Evolutionary conservation across 2,329 filamentous ascomycete species (phyloP).

Genomic region (Harringtonia lauricola): DNA sequence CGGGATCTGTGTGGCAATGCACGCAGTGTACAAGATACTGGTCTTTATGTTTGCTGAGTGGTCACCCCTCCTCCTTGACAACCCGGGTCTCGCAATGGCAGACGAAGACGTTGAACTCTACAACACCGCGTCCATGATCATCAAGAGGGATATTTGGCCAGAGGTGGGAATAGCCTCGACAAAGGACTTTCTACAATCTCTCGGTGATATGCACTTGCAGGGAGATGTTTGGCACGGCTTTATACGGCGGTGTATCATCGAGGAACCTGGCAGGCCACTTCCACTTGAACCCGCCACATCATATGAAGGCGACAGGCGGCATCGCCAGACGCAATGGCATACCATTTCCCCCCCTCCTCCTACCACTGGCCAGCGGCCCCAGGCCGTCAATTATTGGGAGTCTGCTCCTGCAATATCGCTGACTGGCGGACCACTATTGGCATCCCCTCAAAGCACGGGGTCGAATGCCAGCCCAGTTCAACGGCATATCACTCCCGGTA

Average conservation of each 20-base stretch:
- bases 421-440: conserved; percentile 15
- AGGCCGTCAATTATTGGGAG: not conserved
- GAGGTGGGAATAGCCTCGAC: conserved; percentile 33
- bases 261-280: not conserved
- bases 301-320: not conserved
- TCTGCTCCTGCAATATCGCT: conserved; percentile 14
- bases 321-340: not conserved
- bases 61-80: conserved; percentile 33
- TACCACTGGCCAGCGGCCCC: not conserved
- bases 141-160: conserved; percentile 35
- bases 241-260: conserved; percentile 21
- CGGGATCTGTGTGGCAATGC: conserved; percentile 19
- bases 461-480: conserved; percentile 19
- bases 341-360: too few relatives aligned
- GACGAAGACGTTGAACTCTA: conserved; percentile 34
- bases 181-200: conserved; percentile 36
- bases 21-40: conserved; percentile 38
- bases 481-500: conserved; percentile 26
- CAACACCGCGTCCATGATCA: conserved; percentile 29
- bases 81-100: conserved; percentile 27
- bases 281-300: not conserved
- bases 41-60: conserved; percentile 36
- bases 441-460: conserved; percentile 19
- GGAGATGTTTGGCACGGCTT: conserved; percentile 29
- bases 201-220: conserved; percentile 33